These are phyloP conservation scores for Epichloe typhina DNA, from an alignment of 2,329 filamentous ascomycete species.

Conservation along the genomic window DNA sequence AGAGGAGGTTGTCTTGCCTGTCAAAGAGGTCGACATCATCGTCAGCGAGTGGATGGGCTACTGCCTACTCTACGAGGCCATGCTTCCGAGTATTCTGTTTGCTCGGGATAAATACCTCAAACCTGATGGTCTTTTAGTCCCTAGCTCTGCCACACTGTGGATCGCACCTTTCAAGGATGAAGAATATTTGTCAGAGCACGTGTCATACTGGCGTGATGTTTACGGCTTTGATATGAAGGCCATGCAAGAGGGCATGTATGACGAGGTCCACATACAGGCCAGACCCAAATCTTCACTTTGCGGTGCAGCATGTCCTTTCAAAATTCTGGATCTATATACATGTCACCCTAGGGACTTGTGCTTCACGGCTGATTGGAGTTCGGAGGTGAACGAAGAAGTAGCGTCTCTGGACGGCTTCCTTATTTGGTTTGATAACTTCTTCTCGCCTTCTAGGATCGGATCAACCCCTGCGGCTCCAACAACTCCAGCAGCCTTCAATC, in stretches of 20 bases:
- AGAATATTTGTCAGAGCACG: conserved; percentile 64
- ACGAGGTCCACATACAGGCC: conserved; percentile 68
- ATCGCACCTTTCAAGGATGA: conserved; percentile 68
- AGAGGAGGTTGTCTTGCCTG: conserved; percentile 70
- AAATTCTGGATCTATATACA: conserved; percentile 64
- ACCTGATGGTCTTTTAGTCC: conserved; percentile 69
- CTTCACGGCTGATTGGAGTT: conserved; percentile 57
- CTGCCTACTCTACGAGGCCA: conserved; percentile 82
- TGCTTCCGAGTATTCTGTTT: conserved; percentile 85
- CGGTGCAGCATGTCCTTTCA: conserved; percentile 51
- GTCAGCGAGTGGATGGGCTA: conserved; percentile 99
- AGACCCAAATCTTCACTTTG: conserved; percentile 49
- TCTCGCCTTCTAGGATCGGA: conserved; percentile 48
- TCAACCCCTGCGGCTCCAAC: conserved; percentile 35
- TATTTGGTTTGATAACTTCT: conserved; percentile 92
- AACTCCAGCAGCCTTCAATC: conserved; percentile 50
- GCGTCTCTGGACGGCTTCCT: conserved; percentile 73
- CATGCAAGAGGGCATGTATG: conserved; percentile 72
- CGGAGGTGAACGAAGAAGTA: conserved; percentile 46
- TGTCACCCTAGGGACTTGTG: conserved; percentile 58
- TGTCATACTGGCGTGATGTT: conserved; percentile 80
- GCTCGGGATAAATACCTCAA: conserved; percentile 79
- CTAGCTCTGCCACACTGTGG: conserved; percentile 72
- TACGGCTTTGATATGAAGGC: conserved; percentile 91
- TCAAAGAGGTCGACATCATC: conserved; percentile 80